Percentiles rank a stretch among this genome's conserved stretches.
These are phyloP conservation scores for Geotrichum phurueaensis DNA, from an alignment of 1,139 yeast species.

Conservation along the genomic window DNA sequence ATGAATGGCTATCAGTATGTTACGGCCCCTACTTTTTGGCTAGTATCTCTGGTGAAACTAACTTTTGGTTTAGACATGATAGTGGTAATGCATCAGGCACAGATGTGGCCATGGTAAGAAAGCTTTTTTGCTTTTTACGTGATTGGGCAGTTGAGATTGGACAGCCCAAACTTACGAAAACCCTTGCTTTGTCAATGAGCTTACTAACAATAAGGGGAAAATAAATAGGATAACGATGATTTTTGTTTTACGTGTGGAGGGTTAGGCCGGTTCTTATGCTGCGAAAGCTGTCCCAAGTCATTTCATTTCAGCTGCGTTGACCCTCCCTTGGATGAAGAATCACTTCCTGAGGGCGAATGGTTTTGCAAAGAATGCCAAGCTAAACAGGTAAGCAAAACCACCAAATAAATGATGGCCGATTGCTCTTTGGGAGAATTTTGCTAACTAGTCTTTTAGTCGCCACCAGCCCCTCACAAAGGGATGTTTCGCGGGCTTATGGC, in stretches of 20 bases:
- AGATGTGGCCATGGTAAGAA: no score
- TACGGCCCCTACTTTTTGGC: neutral
- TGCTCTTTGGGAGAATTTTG: neutral
- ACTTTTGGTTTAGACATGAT: no score
- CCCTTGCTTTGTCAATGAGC: no score
- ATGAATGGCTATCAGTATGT: constrained; percentile 2
- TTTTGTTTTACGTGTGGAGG: constrained; percentile 85
- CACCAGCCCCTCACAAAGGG: constrained; percentile 35
- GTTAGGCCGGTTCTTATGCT: constrained; percentile 81
- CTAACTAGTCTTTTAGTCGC: constrained; percentile 23
- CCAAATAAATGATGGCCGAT: neutral
- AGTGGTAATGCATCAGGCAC: no score
- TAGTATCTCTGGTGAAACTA: no score
- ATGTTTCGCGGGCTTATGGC: constrained; percentile 62
- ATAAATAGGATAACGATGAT: constrained; percentile 66
- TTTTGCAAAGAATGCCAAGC: constrained; percentile 64
- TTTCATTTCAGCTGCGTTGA: constrained; percentile 88
- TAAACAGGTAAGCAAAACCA: constrained; percentile 19
- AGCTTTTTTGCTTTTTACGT: neutral
- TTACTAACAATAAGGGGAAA: constrained; percentile 1
- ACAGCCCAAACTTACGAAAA: no score
- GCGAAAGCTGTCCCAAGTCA: constrained; percentile 88
- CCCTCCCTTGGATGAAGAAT: constrained; percentile 74
- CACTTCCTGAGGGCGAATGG: constrained; percentile 88
- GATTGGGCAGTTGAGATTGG: neutral